Evolutionary conservation across 768 basidiomycete species (phyloP), one percentile per base, ranked within the genome.

Genomic region (Cystobasidium ongulense): DNA sequence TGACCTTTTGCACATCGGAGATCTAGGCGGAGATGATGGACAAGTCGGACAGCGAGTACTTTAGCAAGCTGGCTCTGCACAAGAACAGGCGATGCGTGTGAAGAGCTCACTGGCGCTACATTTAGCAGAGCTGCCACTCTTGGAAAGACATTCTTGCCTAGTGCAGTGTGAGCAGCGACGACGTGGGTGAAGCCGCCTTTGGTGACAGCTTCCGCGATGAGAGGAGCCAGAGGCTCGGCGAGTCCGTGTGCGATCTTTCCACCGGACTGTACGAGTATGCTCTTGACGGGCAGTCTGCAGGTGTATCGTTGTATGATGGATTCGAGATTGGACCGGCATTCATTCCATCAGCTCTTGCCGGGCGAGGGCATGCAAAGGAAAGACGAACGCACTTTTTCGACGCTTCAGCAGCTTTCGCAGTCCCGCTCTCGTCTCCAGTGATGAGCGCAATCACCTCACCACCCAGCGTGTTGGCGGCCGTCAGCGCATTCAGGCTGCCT

Each of bases 131-230:
- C 95, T 0, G 95, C 91, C 11, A 96, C 87, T 75, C 95, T 90
- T 46, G 96, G 96, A 72, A 98, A 85, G 75, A 97, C 84, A 38
- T 92, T 91, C 83, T 96, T 97, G 72, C 92, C 91, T 61, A 88
- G 86, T 2, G 94, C 91, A 0, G 94, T 91, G 77, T 96, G 94
- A 13, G 92, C 87, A 31, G 91, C 91, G 64, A 95, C 89, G 77
- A 97, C 86, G 80, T 99, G 95, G 4, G 95, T 94, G 83, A 87
- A 97, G 52, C 74, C 61, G 85, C 82, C 73, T 46, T 66, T 3
- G 85, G 84, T 75, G 84, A 84, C 57, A 83, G 82, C 25, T 75
- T 86, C 86, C 79, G 91, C 87, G 25, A 98, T 81, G 53, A 97
- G 85, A 8, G 93, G 95, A 1, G 93, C 87, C 64, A 94, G 81